Conservation (phyloP, 2,329 filamentous ascomycete species). For the Exophiala sideris region DNA sequence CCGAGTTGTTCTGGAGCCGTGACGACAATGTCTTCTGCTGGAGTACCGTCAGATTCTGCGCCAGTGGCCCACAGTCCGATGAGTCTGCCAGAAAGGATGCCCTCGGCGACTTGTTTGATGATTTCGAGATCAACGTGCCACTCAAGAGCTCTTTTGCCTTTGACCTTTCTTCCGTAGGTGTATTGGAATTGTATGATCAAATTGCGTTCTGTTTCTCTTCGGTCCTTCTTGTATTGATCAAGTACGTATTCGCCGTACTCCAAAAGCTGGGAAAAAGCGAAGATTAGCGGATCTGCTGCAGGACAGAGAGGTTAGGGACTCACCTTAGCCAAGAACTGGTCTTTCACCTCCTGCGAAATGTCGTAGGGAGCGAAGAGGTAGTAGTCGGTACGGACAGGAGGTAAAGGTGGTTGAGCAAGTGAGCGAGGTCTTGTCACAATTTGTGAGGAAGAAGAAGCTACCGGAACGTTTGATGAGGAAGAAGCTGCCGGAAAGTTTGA, state of each 20-base stretch:
- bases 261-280: too few relatives aligned
- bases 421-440: too few relatives aligned
- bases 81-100: background rate
- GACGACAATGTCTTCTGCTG: background rate
- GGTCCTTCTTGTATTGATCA: background rate
- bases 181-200: background rate
- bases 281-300: too few relatives aligned
- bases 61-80: background rate
- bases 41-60: background rate
- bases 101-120: background rate
- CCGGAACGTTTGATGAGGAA: too few relatives aligned
- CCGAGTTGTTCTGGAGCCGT: background rate
- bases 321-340: too few relatives aligned
- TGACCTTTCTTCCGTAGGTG: background rate
- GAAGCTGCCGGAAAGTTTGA: too few relatives aligned
- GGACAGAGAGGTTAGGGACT: too few relatives aligned
- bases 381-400: too few relatives aligned
- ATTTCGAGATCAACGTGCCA: slow-evolving; percentile 3
- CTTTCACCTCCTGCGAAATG: too few relatives aligned
- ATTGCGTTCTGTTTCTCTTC: background rate
- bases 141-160: background rate
- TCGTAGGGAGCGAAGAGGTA: too few relatives aligned
- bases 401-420: too few relatives aligned
- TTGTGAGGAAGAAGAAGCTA: too few relatives aligned
- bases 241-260: background rate